A percentile compares a stretch with the other conserved stretches of the same genome.
Evolutionary conservation across 2,329 filamentous ascomycete genomes (phyloP).

Genomic region (Ophiostoma australiae): DNA sequence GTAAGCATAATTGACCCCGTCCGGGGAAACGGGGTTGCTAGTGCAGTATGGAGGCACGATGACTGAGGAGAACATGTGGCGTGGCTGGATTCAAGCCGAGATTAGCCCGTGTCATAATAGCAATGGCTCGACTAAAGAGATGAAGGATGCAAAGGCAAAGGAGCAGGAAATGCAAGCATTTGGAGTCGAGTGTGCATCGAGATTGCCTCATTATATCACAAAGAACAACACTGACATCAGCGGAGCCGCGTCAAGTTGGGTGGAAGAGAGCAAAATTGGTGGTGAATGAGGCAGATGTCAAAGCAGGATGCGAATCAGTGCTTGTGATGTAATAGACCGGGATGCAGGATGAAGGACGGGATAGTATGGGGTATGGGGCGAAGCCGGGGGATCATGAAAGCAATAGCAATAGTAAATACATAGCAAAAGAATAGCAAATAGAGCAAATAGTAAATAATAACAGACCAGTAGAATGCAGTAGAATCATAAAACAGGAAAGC

Average conservation of each 20-base stretch:
- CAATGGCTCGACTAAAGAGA: neutral
- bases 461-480: neutral
- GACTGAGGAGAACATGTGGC: neutral
- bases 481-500: neutral
- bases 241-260: neutral
- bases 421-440: neutral
- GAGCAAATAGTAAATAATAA: too few species aligned
- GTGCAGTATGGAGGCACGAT: neutral
- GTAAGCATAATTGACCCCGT: neutral
- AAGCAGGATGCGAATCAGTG: neutral
- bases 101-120: neutral
- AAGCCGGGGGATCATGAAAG: neutral
- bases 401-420: neutral
- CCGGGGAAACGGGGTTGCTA: slow-evolving; percentile 4
- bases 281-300: neutral
- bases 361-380: neutral
- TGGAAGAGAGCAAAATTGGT: too few species aligned
- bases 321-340: neutral
- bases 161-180: neutral
- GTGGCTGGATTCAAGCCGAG: slow-evolving; percentile 4
- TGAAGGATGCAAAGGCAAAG: neutral
- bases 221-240: neutral
- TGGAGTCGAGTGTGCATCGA: neutral
- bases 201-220: neutral
- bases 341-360: neutral